These are phyloP conservation scores for Pseudozyma sp. DNA, from an alignment of 1,284 basidiomycete genomes.

Conservation along the genomic window DNA sequence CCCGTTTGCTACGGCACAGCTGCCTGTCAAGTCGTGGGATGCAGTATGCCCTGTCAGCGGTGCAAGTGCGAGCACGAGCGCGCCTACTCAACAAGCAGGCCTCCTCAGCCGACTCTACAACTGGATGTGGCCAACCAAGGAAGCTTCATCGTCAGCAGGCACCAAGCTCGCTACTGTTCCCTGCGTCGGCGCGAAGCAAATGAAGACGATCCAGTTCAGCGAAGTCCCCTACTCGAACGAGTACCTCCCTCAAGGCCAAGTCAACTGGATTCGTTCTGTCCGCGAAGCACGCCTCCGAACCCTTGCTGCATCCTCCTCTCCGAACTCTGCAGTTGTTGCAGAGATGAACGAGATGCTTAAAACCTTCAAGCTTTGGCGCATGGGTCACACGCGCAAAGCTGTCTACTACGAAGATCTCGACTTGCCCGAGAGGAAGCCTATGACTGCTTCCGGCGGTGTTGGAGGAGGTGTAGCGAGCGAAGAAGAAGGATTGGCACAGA, in stretches of 20 bases:
- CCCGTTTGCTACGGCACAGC: conserved; percentile 36
- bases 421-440: conserved; percentile 44
- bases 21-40: conserved; percentile 30
- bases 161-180: conserved; percentile 26
- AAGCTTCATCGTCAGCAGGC: neutral
- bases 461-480: conserved; percentile 40
- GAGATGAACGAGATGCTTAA: conserved; percentile 50
- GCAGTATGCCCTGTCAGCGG: conserved; percentile 28
- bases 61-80: conserved; percentile 6
- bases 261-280: conserved; percentile 41
- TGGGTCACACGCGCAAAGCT: conserved; percentile 51
- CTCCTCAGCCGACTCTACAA: conserved; percentile 28
- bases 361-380: conserved; percentile 48
- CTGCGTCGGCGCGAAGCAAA: conserved; percentile 27
- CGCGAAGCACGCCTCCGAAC: conserved; percentile 30
- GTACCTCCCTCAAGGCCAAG: conserved; percentile 36
- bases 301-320: conserved; percentile 6
- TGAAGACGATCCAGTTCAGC: conserved; percentile 47
- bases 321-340: conserved; percentile 18
- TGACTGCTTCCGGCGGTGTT: conserved; percentile 49
- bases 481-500: conserved; percentile 31
- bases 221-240: conserved; percentile 51
- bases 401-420: conserved; percentile 47
- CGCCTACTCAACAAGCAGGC: conserved; percentile 3
- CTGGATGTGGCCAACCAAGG: conserved; percentile 35